phyloP scores from a whole-genome alignment of 1,284 basidiomycete genomes.

The Leccinum fallax region DNA sequence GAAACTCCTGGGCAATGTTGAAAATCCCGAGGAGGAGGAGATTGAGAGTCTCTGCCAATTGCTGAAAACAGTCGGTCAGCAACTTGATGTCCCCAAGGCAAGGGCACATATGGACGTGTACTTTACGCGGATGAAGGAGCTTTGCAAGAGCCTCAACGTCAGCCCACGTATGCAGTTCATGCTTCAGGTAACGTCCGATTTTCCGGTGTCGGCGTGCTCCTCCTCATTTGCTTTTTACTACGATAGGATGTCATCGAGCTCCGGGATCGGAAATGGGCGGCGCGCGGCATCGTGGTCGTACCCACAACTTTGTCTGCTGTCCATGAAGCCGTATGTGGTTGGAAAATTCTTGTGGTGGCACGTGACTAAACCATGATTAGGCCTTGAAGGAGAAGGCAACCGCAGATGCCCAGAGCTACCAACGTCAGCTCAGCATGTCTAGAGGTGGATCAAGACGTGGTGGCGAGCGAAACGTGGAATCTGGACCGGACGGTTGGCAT shows the following conservation, averaged over 20 bases:
- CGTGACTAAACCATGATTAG: constrained; percentile 38
- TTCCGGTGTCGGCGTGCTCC: constrained; percentile 5
- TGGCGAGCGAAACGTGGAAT: constrained; percentile 62
- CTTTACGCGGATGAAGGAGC: constrained; percentile 86
- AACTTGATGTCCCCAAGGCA: constrained; percentile 81
- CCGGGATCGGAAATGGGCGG: constrained; percentile 81
- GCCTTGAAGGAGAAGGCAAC: constrained; percentile 71
- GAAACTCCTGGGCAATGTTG: constrained; percentile 90
- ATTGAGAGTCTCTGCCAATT: constrained; percentile 96
- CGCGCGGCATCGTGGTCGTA: constrained; percentile 74
- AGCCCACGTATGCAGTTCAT: constrained; percentile 93
- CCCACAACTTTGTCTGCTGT: constrained; percentile 90
- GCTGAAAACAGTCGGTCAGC: constrained; percentile 84
- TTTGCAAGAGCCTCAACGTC: constrained; percentile 75
- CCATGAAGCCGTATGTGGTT: constrained; percentile 74
- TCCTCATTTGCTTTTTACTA: constrained; percentile 7
- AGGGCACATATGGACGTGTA: constrained; percentile 89
- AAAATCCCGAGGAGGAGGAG: constrained; percentile 96
- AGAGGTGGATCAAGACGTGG: constrained; percentile 88
- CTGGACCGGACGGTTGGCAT: constrained; percentile 84
- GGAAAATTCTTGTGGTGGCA: constrained; percentile 8
- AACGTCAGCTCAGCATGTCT: constrained; percentile 58
- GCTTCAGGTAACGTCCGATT: constrained; percentile 70
- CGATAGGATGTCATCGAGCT: constrained; percentile 86
- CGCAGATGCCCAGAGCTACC: constrained; percentile 62